Evolutionary conservation across 2,329 filamentous ascomycete species (phyloP).

Genomic region (Ceratocystis cubensis): DNA sequence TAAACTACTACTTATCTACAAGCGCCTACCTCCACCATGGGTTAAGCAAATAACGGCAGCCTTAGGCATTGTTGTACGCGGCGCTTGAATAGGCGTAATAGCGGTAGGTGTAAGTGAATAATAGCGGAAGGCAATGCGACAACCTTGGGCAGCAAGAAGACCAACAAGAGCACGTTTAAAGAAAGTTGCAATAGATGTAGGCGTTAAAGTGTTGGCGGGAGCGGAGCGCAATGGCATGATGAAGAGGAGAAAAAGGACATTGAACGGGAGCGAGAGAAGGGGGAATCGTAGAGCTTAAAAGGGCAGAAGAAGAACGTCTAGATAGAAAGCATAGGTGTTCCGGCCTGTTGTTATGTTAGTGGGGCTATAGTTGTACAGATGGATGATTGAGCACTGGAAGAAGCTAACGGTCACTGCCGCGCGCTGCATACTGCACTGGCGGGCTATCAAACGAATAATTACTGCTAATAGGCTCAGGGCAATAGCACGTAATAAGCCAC

Average conservation of each 20-base stretch:
- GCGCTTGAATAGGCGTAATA: background rate
- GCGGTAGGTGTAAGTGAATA: background rate
- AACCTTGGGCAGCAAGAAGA: conserved; percentile 19
- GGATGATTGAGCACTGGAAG: background rate
- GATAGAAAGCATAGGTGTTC: background rate
- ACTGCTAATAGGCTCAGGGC: no score
- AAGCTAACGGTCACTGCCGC: background rate
- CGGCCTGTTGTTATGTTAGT: background rate
- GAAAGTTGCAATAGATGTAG: conserved; percentile 8
- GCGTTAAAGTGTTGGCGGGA: background rate
- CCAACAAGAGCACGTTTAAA: conserved; percentile 20
- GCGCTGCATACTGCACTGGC: background rate
- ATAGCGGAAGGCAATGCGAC: conserved; percentile 12
- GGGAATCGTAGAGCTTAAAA: conserved; percentile 5
- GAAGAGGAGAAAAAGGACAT: background rate
- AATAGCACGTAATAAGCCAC: background rate
- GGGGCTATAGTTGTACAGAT: background rate
- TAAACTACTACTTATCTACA: background rate
- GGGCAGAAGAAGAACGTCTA: background rate
- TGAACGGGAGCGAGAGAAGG: background rate
- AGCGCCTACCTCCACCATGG: conserved; percentile 36
- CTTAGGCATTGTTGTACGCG: conserved; percentile 29
- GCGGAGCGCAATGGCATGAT: conserved; percentile 5
- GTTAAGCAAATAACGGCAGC: conserved; percentile 37
- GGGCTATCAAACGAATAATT: no score